Evolutionary conservation across 768 basidiomycete species (phyloP).

Genomic region (Rhodotorula sphaerocarpa): DNA sequence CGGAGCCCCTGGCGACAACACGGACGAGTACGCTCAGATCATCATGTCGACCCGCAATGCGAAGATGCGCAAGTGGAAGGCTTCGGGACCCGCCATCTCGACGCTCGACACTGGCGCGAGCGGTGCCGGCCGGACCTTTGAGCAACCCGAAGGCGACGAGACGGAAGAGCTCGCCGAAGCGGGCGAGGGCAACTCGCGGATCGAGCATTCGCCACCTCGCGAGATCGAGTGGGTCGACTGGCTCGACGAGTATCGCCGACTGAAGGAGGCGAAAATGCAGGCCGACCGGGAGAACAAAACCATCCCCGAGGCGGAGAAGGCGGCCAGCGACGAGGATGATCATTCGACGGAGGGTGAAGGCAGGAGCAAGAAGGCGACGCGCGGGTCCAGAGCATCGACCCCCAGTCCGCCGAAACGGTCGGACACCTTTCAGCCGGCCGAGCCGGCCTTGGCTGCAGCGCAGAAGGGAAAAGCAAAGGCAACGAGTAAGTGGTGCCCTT

Average conservation of each 20-base stretch:
- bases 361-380: background rate
- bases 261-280: conserved; percentile 46
- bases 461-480: conserved; percentile 29
- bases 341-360: background rate
- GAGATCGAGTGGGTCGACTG: conserved; percentile 49
- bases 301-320: background rate
- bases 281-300: conserved; percentile 32
- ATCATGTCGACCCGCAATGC: conserved; percentile 47
- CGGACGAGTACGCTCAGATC: conserved; percentile 41
- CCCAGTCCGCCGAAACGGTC: background rate
- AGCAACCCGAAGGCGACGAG: background rate
- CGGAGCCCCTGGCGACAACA: conserved; percentile 5
- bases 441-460: conserved; percentile 19
- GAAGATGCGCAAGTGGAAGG: conserved; percentile 46
- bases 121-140: conserved; percentile 10
- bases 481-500: conserved; percentile 17
- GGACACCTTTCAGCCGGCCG: conserved; percentile 8
- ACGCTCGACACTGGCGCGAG: conserved; percentile 12
- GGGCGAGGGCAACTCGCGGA: background rate
- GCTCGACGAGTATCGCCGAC: conserved; percentile 47
- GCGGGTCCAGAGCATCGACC: conserved; percentile 3
- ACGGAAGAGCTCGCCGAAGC: background rate
- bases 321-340: background rate
- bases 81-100: conserved; percentile 4
- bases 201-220: conserved; percentile 13